Percentiles rank a stretch among this genome's conserved stretches.
phyloP scores from a whole-genome alignment of 257 asterid genomes.

The Nicotiana obtusifolia region DNA sequence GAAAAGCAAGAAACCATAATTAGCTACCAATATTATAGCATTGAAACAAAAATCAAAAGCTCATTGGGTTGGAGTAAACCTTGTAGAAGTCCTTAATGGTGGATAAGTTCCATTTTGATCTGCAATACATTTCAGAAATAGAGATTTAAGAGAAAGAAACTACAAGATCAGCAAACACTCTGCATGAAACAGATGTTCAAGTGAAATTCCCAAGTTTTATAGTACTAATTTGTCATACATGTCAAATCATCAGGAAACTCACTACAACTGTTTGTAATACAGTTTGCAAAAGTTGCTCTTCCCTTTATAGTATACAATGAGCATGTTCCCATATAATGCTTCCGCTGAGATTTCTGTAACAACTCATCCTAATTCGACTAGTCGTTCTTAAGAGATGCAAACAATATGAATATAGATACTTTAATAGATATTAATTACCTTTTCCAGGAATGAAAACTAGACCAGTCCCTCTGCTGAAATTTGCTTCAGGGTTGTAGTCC shows the following conservation, averaged over 20 bases:
- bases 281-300: neutral
- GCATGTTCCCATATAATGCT: neutral
- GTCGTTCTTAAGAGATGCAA: neutral
- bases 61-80: slow-evolving; percentile 34
- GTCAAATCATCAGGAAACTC: neutral
- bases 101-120: slow-evolving; percentile 85
- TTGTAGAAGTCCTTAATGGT: slow-evolving; percentile 34
- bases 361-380: neutral
- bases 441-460: slow-evolving; percentile 56
- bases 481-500: slow-evolving; percentile 50
- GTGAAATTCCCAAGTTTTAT: neutral
- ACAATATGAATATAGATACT: neutral
- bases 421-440: slow-evolving; percentile 30
- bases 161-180: slow-evolving; percentile 18
- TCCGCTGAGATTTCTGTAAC: neutral
- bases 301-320: neutral
- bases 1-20: slow-evolving; percentile 19
- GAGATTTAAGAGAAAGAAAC: neutral
- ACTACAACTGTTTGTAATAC: neutral
- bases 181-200: neutral
- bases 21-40: slow-evolving; percentile 13
- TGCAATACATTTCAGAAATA: slow-evolving; percentile 31
- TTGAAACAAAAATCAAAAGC: neutral
- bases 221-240: neutral
- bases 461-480: slow-evolving; percentile 51